Base-by-base conservation (phyloP, 1,284 basidiomycete genomes). In the Ceratobasidium sp. region DNA sequence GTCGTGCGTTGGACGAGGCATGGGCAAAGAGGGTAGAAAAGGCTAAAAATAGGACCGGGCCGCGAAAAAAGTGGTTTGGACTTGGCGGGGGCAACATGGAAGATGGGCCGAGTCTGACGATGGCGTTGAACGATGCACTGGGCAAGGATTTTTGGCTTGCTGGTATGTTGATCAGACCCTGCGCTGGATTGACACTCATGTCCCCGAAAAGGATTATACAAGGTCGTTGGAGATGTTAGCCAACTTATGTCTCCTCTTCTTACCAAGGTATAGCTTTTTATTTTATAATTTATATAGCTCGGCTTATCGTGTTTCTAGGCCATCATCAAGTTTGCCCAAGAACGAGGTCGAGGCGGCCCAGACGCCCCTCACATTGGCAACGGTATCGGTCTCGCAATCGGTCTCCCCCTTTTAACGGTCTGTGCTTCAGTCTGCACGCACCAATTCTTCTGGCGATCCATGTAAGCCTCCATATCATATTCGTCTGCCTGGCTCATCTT, bases 381-480 rank as follows among this genome's bases (percentile, higher is more conserved):
- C 2, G 93, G 93, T 0, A 85, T 94, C 37, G 92, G 87, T 1
- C 89, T 94, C 87, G 90, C 91, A 0, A 84, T 94, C 67, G 92
- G 91, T 0, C 85, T 95, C 1, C 92, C 92, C 82, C 85, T 85
- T 68, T 83, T 94, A 37, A 90, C 90, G 0, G 83, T 93, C 76
- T 81, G 86, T 17, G 84, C 89, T 1, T 90, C 88, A 71, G 82
- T 92, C 22, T 87, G 87, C 78, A 88, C 90, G 77, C 90, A 92
- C 81, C 90, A 91, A 86, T 94, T 92, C 83, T 94, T 94, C 86
- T 94, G 90, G 89, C 87, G 91, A 40, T 90, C 90, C 0, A 92
- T 92, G 69, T 71, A 34, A 15, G 25, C 43, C 4, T 44, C 22
- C 19, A 5, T 7, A 11, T 44, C 61, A 15, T 9, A 44, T 25